phyloP scores from a whole-genome alignment of 164 flowering plant genomes.

The Aristolochia californica region DNA sequence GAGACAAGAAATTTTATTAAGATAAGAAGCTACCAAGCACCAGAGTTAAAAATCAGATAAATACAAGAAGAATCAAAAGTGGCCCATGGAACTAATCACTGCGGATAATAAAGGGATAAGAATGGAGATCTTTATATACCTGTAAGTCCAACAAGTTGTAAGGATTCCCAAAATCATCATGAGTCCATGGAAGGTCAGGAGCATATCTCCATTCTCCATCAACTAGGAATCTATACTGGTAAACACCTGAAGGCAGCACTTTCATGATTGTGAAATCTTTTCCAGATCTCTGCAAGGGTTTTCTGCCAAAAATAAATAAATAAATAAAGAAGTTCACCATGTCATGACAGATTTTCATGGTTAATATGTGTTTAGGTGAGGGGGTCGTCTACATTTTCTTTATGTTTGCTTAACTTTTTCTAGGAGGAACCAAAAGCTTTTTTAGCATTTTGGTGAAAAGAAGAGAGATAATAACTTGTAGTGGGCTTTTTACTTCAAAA shows the following conservation, averaged over 20 bases:
- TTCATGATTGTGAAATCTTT: conserved; percentile 78
- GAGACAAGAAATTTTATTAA: no score
- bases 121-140: conserved; percentile 22
- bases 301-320: conserved; percentile 24
- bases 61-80: no score
- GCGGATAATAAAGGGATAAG: no score
- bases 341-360: not conserved
- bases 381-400: no score
- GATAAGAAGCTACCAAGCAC: no score
- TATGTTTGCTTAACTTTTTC: no score
- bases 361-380: no score
- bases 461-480: not conserved
- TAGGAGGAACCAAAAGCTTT: no score
- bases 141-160: conserved; percentile 71
- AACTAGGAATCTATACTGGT: conserved; percentile 72
- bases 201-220: conserved; percentile 72
- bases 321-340: not conserved
- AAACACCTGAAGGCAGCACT: conserved; percentile 87
- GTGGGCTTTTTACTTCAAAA: not conserved
- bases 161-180: conserved; percentile 57
- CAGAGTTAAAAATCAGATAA: no score
- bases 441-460: no score
- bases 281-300: conserved; percentile 66
- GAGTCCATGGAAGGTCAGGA: conserved; percentile 60
- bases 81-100: no score